Evolutionary conservation across 2,329 filamentous ascomycete genomes (phyloP).

Genomic region (Fusarium domesticum): DNA sequence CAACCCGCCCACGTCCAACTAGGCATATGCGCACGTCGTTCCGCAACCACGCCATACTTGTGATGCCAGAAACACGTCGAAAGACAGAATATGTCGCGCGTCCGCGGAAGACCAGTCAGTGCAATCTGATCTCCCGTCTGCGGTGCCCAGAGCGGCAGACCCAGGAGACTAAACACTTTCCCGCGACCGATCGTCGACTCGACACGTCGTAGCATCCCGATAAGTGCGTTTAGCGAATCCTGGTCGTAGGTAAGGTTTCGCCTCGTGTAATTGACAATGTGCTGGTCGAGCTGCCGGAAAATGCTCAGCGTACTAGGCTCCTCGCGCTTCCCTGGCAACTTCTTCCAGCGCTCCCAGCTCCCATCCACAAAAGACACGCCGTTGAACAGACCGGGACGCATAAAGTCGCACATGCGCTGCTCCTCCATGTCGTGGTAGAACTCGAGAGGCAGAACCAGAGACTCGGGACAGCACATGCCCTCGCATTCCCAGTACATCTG

Average conservation of each 20-base stretch:
- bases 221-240: conserved; percentile 35
- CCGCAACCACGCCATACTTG: conserved; percentile 24
- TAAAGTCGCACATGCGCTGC: conserved; percentile 36
- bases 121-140: conserved; percentile 9
- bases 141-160: conserved; percentile 34
- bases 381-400: conserved; percentile 36
- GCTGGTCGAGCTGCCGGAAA: conserved; percentile 35
- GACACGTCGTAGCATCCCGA: conserved; percentile 32
- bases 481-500: conserved; percentile 42
- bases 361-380: conserved; percentile 36
- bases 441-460: conserved; percentile 31
- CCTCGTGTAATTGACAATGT: conserved; percentile 33
- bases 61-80: conserved; percentile 40
- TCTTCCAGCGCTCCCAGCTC: conserved; percentile 37
- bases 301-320: conserved; percentile 36
- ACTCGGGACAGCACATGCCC: conserved; percentile 38
- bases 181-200: conserved; percentile 32
- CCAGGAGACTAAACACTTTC: conserved; percentile 31
- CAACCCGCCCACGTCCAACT: conserved; percentile 40
- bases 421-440: conserved; percentile 34
- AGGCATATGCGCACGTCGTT: conserved; percentile 32
- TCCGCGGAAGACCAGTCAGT: conserved; percentile 24
- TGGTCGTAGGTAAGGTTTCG: conserved; percentile 30
- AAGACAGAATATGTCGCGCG: conserved; percentile 34
- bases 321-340: conserved; percentile 27